Percentiles rank a stretch among this genome's conserved stretches.
These are phyloP conservation scores for Phytophthora pluvialis DNA, from an alignment of 352 stramenopile genomes.

Conservation along the genomic window DNA sequence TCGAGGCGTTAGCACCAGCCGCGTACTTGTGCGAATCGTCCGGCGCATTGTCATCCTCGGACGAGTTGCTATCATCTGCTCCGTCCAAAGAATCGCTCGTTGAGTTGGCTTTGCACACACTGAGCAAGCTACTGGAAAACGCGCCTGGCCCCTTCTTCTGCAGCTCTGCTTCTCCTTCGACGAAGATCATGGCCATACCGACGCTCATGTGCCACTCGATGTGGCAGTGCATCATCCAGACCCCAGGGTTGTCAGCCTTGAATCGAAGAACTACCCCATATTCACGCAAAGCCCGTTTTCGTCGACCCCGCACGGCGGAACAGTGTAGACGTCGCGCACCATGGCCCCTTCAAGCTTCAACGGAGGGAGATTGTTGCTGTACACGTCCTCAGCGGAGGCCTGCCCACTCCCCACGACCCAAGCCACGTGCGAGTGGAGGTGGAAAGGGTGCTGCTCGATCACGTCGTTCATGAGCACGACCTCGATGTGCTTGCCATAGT, in stretches of 20 bases:
- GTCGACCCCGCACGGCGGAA: slow-evolving; percentile 25
- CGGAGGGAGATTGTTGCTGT: slow-evolving; percentile 13
- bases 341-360: slow-evolving; percentile 36
- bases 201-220: slow-evolving; percentile 37
- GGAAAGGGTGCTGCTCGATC: slow-evolving; percentile 42
- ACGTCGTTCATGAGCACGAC: slow-evolving; percentile 35
- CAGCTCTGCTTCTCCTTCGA: slow-evolving; percentile 32
- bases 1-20: too few species aligned
- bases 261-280: slow-evolving; percentile 37
- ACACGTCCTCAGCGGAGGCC: slow-evolving; percentile 6
- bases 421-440: slow-evolving; percentile 32
- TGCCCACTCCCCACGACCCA: slow-evolving; percentile 36
- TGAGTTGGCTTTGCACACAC: too few species aligned
- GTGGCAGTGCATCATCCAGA: slow-evolving; percentile 48
- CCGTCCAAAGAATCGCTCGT: too few species aligned
- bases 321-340: slow-evolving; percentile 39
- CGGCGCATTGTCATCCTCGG: too few species aligned
- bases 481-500: slow-evolving; percentile 28
- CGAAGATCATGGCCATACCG: slow-evolving; percentile 42
- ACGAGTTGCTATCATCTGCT: too few species aligned
- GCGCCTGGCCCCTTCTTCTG: too few species aligned
- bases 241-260: slow-evolving; percentile 36
- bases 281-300: slow-evolving; percentile 14
- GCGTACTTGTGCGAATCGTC: too few species aligned
- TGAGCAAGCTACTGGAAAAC: too few species aligned